Conservation (phyloP, 768 basidiomycete genomes). For the Flagelloscypha sp. region DNA sequence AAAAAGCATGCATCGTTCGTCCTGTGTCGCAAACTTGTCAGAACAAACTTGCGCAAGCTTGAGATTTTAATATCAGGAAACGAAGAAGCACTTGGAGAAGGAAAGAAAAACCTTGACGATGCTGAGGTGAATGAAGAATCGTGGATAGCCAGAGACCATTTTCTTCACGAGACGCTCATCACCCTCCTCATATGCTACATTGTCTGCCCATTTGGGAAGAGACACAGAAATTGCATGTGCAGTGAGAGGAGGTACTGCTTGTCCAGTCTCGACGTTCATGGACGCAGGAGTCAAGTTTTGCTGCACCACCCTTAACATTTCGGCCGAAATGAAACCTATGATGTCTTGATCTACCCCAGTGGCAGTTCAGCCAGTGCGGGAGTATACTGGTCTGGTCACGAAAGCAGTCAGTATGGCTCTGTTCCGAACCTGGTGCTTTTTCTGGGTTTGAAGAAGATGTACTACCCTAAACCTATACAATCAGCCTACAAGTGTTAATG, state of each 20-base stretch:
- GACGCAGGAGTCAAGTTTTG: no score
- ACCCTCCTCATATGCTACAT: conserved; percentile 87
- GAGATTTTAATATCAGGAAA: conserved; percentile 1
- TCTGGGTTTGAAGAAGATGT: no score
- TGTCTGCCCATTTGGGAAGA: conserved; percentile 87
- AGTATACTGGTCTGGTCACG: no score
- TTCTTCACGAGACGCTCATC: conserved; percentile 66
- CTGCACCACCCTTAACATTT: no score
- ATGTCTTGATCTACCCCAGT: no score
- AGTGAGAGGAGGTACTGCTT: conserved; percentile 55
- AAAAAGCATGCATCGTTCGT: conserved; percentile 74
- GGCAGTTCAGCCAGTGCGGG: no score
- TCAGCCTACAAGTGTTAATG: no score
- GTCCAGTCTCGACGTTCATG: no score
- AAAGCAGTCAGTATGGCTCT: no score
- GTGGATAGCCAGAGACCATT: conserved; percentile 88
- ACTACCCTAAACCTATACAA: no score
- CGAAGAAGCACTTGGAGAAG: conserved; percentile 1
- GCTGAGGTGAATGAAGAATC: conserved; percentile 86
- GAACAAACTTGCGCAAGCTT: conserved; percentile 76
- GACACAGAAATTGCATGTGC: conserved; percentile 94
- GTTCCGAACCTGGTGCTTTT: no score
- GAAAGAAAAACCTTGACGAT: conserved; percentile 64
- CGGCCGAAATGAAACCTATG: no score
- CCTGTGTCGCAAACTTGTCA: conserved; percentile 63